phyloP scores from a whole-genome alignment of 2,329 filamentous ascomycete genomes.

The Fusarium dimerum region DNA sequence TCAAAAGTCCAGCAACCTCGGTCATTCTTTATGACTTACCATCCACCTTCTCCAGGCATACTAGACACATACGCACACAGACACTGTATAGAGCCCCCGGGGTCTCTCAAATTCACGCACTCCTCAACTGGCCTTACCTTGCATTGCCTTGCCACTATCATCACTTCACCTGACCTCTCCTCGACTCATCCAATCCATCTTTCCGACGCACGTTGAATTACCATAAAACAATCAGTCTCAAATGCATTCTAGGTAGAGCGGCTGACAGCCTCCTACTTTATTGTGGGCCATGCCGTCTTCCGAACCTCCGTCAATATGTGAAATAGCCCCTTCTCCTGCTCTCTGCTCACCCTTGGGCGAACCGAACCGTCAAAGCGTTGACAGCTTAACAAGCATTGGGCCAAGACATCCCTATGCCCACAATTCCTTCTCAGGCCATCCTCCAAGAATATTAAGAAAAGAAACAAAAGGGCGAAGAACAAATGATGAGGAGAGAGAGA shows the following conservation, averaged over 20 bases:
- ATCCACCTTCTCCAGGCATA: slow-evolving; percentile 12
- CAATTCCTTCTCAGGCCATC: not conserved
- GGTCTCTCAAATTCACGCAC: too few relatives aligned
- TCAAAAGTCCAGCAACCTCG: not conserved
- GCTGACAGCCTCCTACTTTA: slow-evolving; percentile 19
- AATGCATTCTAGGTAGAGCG: slow-evolving; percentile 33
- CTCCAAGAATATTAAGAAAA: not conserved
- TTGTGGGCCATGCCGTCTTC: slow-evolving; percentile 15
- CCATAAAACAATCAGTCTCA: slow-evolving; percentile 32
- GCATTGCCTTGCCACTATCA: not conserved
- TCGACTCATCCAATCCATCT: slow-evolving; percentile 27
- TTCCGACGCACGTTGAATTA: slow-evolving; percentile 25
- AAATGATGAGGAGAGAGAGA: slow-evolving; percentile 4
- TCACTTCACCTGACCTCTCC: slow-evolving; percentile 6
- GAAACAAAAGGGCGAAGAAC: too few relatives aligned
- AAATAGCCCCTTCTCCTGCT: slow-evolving; percentile 19
- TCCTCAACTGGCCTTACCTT: too few relatives aligned
- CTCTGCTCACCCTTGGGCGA: not conserved
- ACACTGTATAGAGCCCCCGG: too few relatives aligned
- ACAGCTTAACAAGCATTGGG: not conserved
- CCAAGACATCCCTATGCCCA: not conserved
- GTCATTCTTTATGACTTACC: slow-evolving; percentile 10
- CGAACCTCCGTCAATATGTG: slow-evolving; percentile 17
- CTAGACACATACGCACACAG: slow-evolving; percentile 22
- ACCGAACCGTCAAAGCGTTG: not conserved